phyloP scores from a whole-genome alignment of 306 rosid genomes.

The Quercus robur region DNA sequence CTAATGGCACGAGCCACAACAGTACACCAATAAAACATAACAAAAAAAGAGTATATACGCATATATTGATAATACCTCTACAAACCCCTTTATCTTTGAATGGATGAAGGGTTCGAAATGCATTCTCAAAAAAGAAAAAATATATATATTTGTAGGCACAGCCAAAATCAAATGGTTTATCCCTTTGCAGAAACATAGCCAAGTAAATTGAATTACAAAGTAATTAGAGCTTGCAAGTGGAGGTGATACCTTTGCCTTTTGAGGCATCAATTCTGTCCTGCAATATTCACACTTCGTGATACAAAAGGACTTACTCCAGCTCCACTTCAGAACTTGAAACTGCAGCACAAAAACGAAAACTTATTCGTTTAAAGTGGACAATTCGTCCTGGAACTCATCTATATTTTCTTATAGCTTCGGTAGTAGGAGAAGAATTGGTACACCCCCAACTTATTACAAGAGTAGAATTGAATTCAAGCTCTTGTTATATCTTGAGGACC shows the following conservation, averaged over 20 bases:
- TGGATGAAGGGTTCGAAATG: neutral
- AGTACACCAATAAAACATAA: neutral
- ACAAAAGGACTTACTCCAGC: neutral
- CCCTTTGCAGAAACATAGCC: neutral
- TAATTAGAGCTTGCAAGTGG: neutral
- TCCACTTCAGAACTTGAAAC: neutral
- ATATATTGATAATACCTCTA: neutral
- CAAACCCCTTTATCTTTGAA: neutral
- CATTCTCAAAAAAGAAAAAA: neutral
- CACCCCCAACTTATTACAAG: conserved; percentile 10
- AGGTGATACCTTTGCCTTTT: neutral
- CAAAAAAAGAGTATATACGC: neutral
- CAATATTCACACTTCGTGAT: neutral
- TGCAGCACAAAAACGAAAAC: neutral
- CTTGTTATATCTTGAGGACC: conserved; percentile 21
- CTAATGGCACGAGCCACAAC: neutral
- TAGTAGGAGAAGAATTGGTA: neutral
- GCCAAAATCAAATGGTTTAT: neutral
- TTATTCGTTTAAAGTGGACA: neutral
- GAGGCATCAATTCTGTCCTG: neutral
- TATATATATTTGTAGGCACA: neutral
- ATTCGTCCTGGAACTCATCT: neutral
- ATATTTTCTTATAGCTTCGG: neutral
- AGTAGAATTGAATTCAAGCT: conserved; percentile 22
- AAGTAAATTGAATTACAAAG: neutral